phyloP scores from a whole-genome alignment of 495 filamentous ascomycete genomes.

The Trichoderma orchidacearum region DNA sequence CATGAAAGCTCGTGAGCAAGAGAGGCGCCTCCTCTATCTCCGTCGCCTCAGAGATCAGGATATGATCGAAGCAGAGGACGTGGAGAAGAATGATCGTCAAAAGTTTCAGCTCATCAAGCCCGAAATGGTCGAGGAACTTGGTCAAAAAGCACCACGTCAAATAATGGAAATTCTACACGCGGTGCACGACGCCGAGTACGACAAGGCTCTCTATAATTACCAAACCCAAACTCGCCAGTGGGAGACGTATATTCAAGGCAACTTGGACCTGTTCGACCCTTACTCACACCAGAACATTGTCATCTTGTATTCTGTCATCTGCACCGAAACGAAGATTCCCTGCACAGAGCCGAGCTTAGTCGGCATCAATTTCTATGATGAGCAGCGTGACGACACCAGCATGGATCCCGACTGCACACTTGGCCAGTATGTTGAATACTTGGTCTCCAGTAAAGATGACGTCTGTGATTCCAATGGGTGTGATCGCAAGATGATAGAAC shows the following conservation, averaged over 20 bases:
- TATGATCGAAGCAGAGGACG: neutral
- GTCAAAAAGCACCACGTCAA: slow-evolving; percentile 62
- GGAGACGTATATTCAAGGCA: slow-evolving; percentile 82
- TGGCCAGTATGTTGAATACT: slow-evolving; percentile 89
- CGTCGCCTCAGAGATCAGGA: slow-evolving; percentile 57
- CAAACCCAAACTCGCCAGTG: slow-evolving; percentile 89
- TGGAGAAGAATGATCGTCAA: neutral
- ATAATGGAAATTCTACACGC: slow-evolving; percentile 88
- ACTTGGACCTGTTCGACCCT: slow-evolving; percentile 79
- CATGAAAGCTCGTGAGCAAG: slow-evolving; percentile 82
- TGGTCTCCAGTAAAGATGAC: slow-evolving; percentile 61
- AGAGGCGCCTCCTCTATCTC: slow-evolving; percentile 65
- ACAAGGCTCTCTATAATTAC: slow-evolving; percentile 87
- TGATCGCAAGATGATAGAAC: slow-evolving; percentile 78
- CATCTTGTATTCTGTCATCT: slow-evolving; percentile 87
- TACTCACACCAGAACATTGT: slow-evolving; percentile 90
- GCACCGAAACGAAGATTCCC: slow-evolving; percentile 78
- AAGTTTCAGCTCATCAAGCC: slow-evolving; percentile 77
- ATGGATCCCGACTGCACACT: slow-evolving; percentile 84
- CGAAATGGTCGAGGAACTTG: slow-evolving; percentile 79
- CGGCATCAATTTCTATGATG: slow-evolving; percentile 82
- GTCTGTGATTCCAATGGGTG: slow-evolving; percentile 75
- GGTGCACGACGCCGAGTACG: slow-evolving; percentile 91
- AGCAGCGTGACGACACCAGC: slow-evolving; percentile 52
- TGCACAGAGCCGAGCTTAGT: slow-evolving; percentile 82